Base-by-base conservation (phyloP, 345 rosid species). In the Combretum micranthum region DNA sequence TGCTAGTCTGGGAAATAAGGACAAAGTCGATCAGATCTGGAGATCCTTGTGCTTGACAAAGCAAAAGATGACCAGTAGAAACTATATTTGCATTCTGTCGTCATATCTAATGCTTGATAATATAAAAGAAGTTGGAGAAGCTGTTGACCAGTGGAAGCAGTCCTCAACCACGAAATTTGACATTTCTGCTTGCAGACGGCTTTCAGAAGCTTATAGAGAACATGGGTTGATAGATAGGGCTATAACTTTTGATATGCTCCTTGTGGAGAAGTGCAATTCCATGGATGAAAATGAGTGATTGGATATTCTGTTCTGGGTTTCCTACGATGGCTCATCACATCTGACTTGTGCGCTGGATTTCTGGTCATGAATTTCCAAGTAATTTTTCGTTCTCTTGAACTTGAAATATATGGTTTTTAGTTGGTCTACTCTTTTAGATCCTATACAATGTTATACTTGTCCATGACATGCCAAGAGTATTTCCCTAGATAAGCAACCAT, bases 41-140 rank as follows among this genome's bases (percentile, higher is more conserved):
- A 88, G 81, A 66, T 88, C 97, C 50, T 51, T 89, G 69, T 75
- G 80, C 66, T 76, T 80, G 88, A 89, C 96, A 12, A 86, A 83
- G 62, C 94, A 92, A 55, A 92, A 70, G 66, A 76, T 93, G 94
- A 93, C 87, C 0, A 78, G 87, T 69, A 74, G 94, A 68, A 92
- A 88, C 77, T 87, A 71, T 63, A 54, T 82, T 25, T 89, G 94
- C 65, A 62, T 89, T 63, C 64, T 89, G 58, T 89, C 97, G 50
- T 81, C 91, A 0, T 86, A 83, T 76, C 50, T 86, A 66, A 80
- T 83, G 74, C 89, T 89, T 26, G 97, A 96, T 44, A 74, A 76
- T 43, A 46, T 73, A 65, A 82, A 76, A 69, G 97, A 86, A 77
- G 87, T 64, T 0, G 89, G 72, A 53, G 87, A 86, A 63, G 70